Conservation (phyloP, 805 yeast genomes). For the Candida odintsovae region DNA sequence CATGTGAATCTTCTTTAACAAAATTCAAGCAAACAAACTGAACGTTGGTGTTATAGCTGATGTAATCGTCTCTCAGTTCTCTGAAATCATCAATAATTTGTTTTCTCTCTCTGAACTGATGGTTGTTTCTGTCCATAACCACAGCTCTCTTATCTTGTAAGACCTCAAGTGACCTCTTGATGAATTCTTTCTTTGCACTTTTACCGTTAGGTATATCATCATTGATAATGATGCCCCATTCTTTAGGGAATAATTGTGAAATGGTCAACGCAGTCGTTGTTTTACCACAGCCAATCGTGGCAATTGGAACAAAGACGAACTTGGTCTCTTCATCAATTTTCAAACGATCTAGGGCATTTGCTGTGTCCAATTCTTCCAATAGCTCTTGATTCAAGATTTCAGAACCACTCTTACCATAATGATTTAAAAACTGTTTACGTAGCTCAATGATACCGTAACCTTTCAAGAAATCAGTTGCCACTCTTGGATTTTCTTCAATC, state of each 20-base stretch:
- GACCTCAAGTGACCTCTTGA: conserved; percentile 38
- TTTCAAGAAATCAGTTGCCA: conserved; percentile 38
- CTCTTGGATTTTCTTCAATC: conserved; percentile 42
- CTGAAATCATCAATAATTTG: conserved; percentile 53
- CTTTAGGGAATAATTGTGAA: conserved; percentile 40
- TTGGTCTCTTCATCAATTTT: conserved; percentile 37
- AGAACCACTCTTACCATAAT: conserved; percentile 50
- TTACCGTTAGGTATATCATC: conserved; percentile 55
- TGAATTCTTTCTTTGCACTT: conserved; percentile 43
- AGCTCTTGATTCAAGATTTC: conserved; percentile 46
- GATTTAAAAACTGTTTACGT: conserved; percentile 57
- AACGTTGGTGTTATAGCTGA: conserved; percentile 39
- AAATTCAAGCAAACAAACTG: conserved; percentile 68
- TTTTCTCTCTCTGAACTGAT: conserved; percentile 59
- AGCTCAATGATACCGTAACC: conserved; percentile 73
- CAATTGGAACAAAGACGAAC: conserved; percentile 71
- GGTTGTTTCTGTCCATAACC: conserved; percentile 81
- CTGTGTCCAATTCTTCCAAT: conserved; percentile 29
- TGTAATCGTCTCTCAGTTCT: conserved; percentile 36
- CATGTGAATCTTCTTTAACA: conserved; percentile 34
- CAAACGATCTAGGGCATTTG: conserved; percentile 32
- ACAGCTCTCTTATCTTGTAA: conserved; percentile 43
- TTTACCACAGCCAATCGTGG: conserved; percentile 94
- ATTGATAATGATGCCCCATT: conserved; percentile 76
- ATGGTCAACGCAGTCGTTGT: conserved; percentile 74